Percentiles rank a stretch among this genome's conserved stretches.
Conservation (phyloP, 257 asterid genomes). For the Nicotiana paniculata region DNA sequence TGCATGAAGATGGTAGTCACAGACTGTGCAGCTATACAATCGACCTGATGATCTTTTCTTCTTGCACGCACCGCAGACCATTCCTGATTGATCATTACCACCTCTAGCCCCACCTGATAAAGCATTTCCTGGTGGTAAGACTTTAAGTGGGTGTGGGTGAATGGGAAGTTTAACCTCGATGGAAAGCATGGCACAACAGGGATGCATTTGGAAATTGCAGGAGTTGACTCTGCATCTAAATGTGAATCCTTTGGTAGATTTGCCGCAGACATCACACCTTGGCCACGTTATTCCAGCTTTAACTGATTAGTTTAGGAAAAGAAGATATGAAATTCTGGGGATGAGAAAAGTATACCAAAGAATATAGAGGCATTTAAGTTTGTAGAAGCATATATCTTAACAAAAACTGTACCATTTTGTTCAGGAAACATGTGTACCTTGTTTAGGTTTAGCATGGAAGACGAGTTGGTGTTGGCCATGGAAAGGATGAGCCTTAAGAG, state of each 20-base stretch:
- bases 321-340: neutral
- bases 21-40: constrained; percentile 56
- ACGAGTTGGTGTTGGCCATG: constrained; percentile 79
- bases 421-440: constrained; percentile 30
- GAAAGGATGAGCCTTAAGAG: constrained; percentile 55
- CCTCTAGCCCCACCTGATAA: neutral
- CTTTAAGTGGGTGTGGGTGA: constrained; percentile 48
- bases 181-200: constrained; percentile 77
- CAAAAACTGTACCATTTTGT: neutral
- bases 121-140: constrained; percentile 29
- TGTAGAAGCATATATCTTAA: neutral
- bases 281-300: constrained; percentile 63
- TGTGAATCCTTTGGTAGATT: constrained; percentile 60
- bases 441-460: constrained; percentile 62
- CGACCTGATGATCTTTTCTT: constrained; percentile 45
- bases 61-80: constrained; percentile 50
- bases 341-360: constrained; percentile 5
- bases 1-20: constrained; percentile 70
- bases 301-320: neutral
- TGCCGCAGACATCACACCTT: constrained; percentile 64
- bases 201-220: constrained; percentile 89
- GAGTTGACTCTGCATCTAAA: constrained; percentile 56
- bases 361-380: neutral
- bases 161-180: constrained; percentile 28
- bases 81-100: constrained; percentile 4